These are phyloP conservation scores for Trichoderma gamsii DNA, from an alignment of 495 filamentous ascomycete genomes.

Conservation along the genomic window DNA sequence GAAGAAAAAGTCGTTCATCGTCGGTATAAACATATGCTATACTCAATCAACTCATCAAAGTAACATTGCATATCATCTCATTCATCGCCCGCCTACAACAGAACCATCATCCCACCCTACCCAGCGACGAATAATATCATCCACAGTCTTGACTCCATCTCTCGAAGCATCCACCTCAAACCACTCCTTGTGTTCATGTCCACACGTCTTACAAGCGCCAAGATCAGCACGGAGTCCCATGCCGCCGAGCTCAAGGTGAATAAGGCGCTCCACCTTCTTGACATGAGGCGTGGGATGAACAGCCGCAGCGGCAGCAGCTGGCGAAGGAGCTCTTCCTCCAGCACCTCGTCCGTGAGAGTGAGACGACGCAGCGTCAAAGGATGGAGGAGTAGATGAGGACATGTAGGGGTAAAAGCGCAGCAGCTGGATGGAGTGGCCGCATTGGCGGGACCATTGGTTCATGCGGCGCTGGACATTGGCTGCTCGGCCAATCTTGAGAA, in stretches of 20 bases:
- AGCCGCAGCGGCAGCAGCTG: slow-evolving; percentile 26
- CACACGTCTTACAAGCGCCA: slow-evolving; percentile 66
- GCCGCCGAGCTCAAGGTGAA: slow-evolving; percentile 80
- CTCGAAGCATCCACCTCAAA: slow-evolving; percentile 80
- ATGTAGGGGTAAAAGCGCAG: slow-evolving; percentile 90
- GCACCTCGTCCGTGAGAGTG: background rate
- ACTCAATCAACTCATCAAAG: background rate
- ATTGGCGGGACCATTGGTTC: slow-evolving; percentile 90
- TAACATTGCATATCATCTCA: background rate
- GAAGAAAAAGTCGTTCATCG: background rate
- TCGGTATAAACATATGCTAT: background rate
- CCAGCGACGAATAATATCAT: slow-evolving; percentile 84
- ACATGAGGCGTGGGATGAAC: slow-evolving; percentile 73
- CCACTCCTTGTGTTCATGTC: slow-evolving; percentile 89
- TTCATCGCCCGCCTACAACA: slow-evolving; percentile 1
- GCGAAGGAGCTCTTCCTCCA: slow-evolving; percentile 31
- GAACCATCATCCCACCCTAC: slow-evolving; percentile 61
- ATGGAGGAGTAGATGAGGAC: slow-evolving; percentile 24
- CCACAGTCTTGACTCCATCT: slow-evolving; percentile 64
- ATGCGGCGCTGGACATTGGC: slow-evolving; percentile 85
- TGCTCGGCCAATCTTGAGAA: slow-evolving; percentile 89
- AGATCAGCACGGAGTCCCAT: slow-evolving; percentile 51
- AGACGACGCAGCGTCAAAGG: background rate
- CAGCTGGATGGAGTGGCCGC: slow-evolving; percentile 76
- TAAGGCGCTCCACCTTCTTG: slow-evolving; percentile 82